Percentiles rank a stretch among this genome's conserved stretches.
Conservation (phyloP, 805 yeast genomes). For the Metschnikowia cubensis region DNA sequence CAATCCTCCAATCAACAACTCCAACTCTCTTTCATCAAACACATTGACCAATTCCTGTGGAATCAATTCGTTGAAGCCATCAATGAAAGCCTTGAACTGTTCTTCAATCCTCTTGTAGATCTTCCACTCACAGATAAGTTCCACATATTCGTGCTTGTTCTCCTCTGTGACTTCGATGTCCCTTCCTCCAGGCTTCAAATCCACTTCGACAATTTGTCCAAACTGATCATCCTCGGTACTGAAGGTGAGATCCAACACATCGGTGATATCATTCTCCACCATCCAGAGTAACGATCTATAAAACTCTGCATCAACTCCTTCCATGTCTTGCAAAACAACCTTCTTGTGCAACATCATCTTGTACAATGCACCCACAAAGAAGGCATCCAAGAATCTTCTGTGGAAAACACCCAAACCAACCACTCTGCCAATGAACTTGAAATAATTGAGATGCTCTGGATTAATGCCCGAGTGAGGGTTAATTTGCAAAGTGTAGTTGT, state of each 20-base stretch:
- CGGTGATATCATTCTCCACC: conserved; percentile 87
- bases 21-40: conserved; percentile 96
- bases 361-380: conserved; percentile 96
- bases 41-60: conserved; percentile 96
- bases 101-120: conserved; percentile 89
- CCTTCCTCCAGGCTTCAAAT: conserved; percentile 83
- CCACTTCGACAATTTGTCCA: conserved; percentile 87
- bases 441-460: conserved; percentile 96
- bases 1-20: conserved; percentile 94
- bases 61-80: conserved; percentile 94
- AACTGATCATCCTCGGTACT: conserved; percentile 89
- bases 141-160: conserved; percentile 85
- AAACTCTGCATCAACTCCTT: conserved; percentile 97
- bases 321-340: conserved; percentile 95
- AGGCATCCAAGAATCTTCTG: conserved; percentile 94
- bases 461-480: conserved; percentile 96
- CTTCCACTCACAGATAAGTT: conserved; percentile 93
- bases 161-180: conserved; percentile 91
- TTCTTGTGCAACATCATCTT: conserved; percentile 96
- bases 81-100: conserved; percentile 93
- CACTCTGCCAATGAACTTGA: conserved; percentile 97
- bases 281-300: conserved; percentile 95
- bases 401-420: conserved; percentile 98
- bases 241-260: conserved; percentile 79
- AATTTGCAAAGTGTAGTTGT: conserved; percentile 95